These are phyloP conservation scores for Austroboletus novae-zelandiae DNA, from an alignment of 1,284 basidiomycete genomes.

Conservation along the genomic window DNA sequence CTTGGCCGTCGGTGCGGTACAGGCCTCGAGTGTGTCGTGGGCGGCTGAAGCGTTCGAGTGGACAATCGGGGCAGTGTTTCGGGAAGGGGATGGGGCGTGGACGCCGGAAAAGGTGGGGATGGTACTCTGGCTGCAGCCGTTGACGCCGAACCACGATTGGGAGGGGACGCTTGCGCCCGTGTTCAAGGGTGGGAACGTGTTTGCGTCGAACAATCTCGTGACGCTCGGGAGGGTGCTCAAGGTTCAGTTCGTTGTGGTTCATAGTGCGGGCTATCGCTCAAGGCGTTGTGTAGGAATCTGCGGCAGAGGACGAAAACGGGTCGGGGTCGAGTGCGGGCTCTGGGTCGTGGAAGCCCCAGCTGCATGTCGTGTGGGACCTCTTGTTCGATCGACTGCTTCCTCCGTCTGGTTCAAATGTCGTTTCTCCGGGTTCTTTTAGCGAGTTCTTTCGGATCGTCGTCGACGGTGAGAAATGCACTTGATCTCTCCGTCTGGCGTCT, in stretches of 20 bases:
- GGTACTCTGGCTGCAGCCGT: slow-evolving; percentile 65
- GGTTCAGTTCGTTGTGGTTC: slow-evolving; percentile 38
- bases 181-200: slow-evolving; percentile 72
- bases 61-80: slow-evolving; percentile 53
- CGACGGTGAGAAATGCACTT: slow-evolving; percentile 60
- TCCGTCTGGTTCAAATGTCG: slow-evolving; percentile 34
- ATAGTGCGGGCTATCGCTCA: slow-evolving; percentile 2
- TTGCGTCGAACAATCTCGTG: slow-evolving; percentile 70
- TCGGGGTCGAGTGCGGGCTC: slow-evolving; percentile 41
- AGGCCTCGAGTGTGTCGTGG: slow-evolving; percentile 64
- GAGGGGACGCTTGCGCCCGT: slow-evolving; percentile 65
- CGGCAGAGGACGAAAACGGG: slow-evolving; percentile 51
- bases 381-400: slow-evolving; percentile 78
- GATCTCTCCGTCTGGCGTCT: not conserved
- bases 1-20: slow-evolving; percentile 61
- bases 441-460: slow-evolving; percentile 91
- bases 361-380: slow-evolving; percentile 91
- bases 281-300: slow-evolving; percentile 47
- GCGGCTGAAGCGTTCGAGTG: slow-evolving; percentile 61
- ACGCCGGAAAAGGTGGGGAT: slow-evolving; percentile 89
- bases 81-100: slow-evolving; percentile 42
- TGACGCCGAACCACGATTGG: slow-evolving; percentile 67
- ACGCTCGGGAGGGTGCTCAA: slow-evolving; percentile 80
- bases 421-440: slow-evolving; percentile 68
- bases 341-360: slow-evolving; percentile 84